A percentile compares a stretch with the other conserved stretches of the same genome.
phyloP scores from a whole-genome alignment of 441 rosid genomes.

The Theobroma grandiflorum region DNA sequence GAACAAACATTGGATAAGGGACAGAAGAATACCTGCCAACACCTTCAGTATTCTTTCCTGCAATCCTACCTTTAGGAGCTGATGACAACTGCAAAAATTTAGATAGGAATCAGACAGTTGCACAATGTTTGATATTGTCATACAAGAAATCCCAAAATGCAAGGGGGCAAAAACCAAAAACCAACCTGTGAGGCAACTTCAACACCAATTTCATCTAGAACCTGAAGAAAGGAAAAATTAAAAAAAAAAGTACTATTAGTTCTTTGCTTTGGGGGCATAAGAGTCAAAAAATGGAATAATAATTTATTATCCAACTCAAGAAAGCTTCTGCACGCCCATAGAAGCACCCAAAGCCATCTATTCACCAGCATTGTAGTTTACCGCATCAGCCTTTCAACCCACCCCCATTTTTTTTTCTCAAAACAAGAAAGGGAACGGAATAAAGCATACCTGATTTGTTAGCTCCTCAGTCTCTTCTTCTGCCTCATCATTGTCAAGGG shows the following conservation, averaged over 20 bases:
- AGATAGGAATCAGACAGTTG: constrained; percentile 27
- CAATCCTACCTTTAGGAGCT: constrained; percentile 83
- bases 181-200: constrained; percentile 94
- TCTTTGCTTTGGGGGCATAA: neutral
- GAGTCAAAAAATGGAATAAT: neutral
- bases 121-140: constrained; percentile 16
- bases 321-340: neutral
- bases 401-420: neutral
- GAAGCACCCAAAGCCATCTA: neutral
- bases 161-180: constrained; percentile 12
- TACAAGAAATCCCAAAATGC: constrained; percentile 5
- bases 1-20: neutral
- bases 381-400: neutral
- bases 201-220: constrained; percentile 93
- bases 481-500: constrained; percentile 90
- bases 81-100: constrained; percentile 65
- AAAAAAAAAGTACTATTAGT: neutral
- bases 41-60: constrained; percentile 67
- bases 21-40: constrained; percentile 64
- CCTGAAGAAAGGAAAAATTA: constrained; percentile 52
- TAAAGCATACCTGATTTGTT: constrained; percentile 75
- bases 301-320: neutral
- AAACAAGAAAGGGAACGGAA: neutral
- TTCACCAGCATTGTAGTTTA: neutral
- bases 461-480: constrained; percentile 96